These are phyloP conservation scores for Cryptosporidium tyzzeri DNA, from an alignment of 169 alveolate genomes.

Conservation along the genomic window DNA sequence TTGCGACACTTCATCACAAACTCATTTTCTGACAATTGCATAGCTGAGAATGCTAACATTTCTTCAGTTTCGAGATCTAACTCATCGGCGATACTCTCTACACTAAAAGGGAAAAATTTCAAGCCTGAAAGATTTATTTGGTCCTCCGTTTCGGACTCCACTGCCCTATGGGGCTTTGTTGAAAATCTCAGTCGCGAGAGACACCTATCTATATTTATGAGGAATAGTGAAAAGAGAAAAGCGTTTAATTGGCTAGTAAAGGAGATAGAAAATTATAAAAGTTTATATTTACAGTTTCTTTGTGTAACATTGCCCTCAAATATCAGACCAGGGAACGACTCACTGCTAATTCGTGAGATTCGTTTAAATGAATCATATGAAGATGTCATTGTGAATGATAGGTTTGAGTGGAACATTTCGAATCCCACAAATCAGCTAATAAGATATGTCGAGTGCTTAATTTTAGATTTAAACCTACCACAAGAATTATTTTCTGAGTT, in stretches of 20 bases:
- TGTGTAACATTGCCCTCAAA: neutral
- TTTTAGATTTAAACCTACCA: conserved; percentile 58
- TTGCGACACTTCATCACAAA: conserved; percentile 25
- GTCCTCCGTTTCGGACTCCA: conserved; percentile 24
- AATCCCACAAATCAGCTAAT: conserved; percentile 16
- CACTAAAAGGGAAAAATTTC: conserved; percentile 9
- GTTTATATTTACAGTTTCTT: conserved; percentile 43
- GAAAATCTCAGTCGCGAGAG: conserved; percentile 60
- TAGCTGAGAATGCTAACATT: neutral
- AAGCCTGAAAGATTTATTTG: conserved; percentile 40
- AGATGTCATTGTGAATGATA: conserved; percentile 49
- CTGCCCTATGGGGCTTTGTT: conserved; percentile 12
- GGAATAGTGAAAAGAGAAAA: conserved; percentile 12
- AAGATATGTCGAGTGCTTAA: neutral
- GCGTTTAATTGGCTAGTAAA: conserved; percentile 16
- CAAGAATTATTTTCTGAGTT: conserved; percentile 20
- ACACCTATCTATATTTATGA: conserved; percentile 42
- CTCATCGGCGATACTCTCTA: conserved; percentile 40
- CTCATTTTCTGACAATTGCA: neutral
- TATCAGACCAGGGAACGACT: conserved; percentile 29
- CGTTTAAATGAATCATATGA: conserved; percentile 37
- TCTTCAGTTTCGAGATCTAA: conserved; percentile 6
- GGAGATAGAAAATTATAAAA: conserved; percentile 47
- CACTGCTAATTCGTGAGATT: conserved; percentile 27
- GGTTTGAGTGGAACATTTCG: conserved; percentile 65